Percentiles rank a stretch among this genome's conserved stretches.
Evolutionary conservation across 805 yeast species (phyloP).

Genomic region (Komagataella kurtzmanii): DNA sequence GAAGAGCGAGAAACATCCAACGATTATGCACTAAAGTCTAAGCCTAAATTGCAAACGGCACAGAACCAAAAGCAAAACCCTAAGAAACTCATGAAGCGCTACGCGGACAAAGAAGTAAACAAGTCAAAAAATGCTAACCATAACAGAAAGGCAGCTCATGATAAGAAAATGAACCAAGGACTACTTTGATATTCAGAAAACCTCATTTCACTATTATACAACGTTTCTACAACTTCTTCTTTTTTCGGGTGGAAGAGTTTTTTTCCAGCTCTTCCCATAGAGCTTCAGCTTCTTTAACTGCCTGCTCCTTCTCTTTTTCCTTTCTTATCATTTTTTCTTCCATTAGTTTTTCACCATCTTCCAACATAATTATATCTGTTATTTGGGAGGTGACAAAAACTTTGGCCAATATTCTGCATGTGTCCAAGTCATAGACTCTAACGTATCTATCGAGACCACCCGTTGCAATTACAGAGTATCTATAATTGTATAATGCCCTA

Average conservation of each 20-base stretch:
- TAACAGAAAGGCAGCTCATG: slow-evolving; percentile 49
- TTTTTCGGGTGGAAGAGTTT: slow-evolving; percentile 13
- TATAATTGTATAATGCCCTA: slow-evolving; percentile 18
- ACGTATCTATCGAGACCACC: slow-evolving; percentile 87
- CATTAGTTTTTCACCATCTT: slow-evolving; percentile 22
- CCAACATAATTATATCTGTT: slow-evolving; percentile 34
- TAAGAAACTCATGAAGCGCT: slow-evolving; percentile 16
- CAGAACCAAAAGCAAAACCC: neutral
- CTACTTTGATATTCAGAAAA: slow-evolving; percentile 1
- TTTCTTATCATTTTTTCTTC: slow-evolving; percentile 21
- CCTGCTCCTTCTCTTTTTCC: slow-evolving; percentile 7
- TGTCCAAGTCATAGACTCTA: slow-evolving; percentile 53
- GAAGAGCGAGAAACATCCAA: slow-evolving; percentile 1
- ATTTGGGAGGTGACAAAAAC: slow-evolving; percentile 69
- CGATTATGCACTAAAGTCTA: neutral
- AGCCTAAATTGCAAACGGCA: neutral
- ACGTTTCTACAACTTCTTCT: slow-evolving; percentile 4
- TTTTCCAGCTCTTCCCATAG: slow-evolving; percentile 24
- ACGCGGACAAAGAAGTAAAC: slow-evolving; percentile 35
- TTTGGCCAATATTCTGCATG: slow-evolving; percentile 52
- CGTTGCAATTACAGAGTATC: slow-evolving; percentile 38
- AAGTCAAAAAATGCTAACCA: slow-evolving; percentile 51
- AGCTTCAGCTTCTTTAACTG: slow-evolving; percentile 17
- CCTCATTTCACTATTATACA: neutral
- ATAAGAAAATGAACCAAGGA: slow-evolving; percentile 30